Evolutionary conservation across 1,284 basidiomycete genomes (phyloP).

Genomic region (Microbotryum lychnidis-dioicae): DNA sequence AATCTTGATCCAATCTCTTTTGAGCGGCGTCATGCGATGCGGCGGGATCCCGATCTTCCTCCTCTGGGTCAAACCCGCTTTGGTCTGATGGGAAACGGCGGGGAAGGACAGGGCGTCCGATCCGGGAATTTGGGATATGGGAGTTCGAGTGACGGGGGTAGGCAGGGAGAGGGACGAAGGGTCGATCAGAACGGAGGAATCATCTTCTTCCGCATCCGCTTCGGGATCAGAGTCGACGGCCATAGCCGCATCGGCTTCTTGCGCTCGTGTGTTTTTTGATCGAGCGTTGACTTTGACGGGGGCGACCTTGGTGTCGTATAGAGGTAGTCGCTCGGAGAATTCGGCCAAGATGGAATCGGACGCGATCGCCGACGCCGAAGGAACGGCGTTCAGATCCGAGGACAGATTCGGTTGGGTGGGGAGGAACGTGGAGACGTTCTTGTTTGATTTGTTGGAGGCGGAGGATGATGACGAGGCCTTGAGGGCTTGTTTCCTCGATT

Average conservation of each 20-base stretch:
- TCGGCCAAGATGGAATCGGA: background rate
- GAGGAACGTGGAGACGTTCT: slow-evolving; percentile 16
- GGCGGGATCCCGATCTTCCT: slow-evolving; percentile 70
- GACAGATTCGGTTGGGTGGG: slow-evolving; percentile 21
- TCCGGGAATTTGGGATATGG: slow-evolving; percentile 11
- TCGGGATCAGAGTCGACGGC: slow-evolving; percentile 6
- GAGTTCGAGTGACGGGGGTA: slow-evolving; percentile 20
- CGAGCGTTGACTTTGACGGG: slow-evolving; percentile 15
- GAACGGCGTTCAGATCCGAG: background rate
- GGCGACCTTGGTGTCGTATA: slow-evolving; percentile 10
- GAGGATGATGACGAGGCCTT: slow-evolving; percentile 3
- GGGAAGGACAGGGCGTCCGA: slow-evolving; percentile 28
- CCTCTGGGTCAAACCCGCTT: slow-evolving; percentile 23
- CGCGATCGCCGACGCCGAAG: background rate
- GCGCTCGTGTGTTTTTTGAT: slow-evolving; percentile 6
- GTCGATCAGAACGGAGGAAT: slow-evolving; percentile 35
- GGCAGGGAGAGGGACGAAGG: slow-evolving; percentile 25
- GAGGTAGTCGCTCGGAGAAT: slow-evolving; percentile 1
- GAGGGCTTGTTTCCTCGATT: slow-evolving; percentile 23
- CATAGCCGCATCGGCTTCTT: slow-evolving; percentile 17
- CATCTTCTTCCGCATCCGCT: slow-evolving; percentile 27
- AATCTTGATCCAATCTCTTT: slow-evolving; percentile 95
- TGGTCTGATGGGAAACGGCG: slow-evolving; percentile 20
- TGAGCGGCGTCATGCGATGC: slow-evolving; percentile 93
- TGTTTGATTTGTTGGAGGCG: slow-evolving; percentile 5